Conservation (phyloP, 1,284 basidiomycete genomes). For the Cutaneotrichosporon sp. region DNA sequence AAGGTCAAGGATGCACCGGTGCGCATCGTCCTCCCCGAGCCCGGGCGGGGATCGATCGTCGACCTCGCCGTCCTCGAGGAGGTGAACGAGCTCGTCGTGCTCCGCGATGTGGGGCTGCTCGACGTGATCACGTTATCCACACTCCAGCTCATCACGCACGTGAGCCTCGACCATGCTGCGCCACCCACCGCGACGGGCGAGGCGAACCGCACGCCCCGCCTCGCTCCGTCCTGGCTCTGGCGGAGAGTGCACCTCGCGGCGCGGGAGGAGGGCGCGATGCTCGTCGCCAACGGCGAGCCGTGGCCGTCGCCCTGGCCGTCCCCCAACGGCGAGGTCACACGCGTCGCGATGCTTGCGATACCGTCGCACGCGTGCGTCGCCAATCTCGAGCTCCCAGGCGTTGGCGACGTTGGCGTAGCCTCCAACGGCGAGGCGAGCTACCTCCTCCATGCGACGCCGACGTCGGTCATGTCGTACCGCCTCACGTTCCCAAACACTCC, state of each 20-base stretch:
- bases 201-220: conserved; percentile 10
- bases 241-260: conserved; percentile 32
- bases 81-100: conserved; percentile 29
- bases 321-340: conserved; percentile 46
- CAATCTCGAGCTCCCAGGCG: conserved; percentile 44
- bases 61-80: conserved; percentile 38
- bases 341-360: conserved; percentile 36
- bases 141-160: conserved; percentile 22
- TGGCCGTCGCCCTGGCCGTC: conserved; percentile 45
- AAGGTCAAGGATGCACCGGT: conserved; percentile 7
- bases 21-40: conserved; percentile 33
- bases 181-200: not conserved
- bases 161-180: conserved; percentile 19
- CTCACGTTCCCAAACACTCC: conserved; percentile 31
- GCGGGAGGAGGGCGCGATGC: conserved; percentile 25
- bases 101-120: conserved; percentile 45
- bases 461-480: conserved; percentile 41
- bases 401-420: conserved; percentile 40
- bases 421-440: conserved; percentile 23
- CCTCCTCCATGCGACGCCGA: conserved; percentile 38
- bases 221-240: conserved; percentile 44
- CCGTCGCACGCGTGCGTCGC: conserved; percentile 25
- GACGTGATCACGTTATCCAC: conserved; percentile 38
- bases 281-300: conserved; percentile 41
- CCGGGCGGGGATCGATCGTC: conserved; percentile 37